These are phyloP conservation scores for Desmodesmus armatus DNA, from an alignment of 139 green algal genomes.

Conservation along the genomic window DNA sequence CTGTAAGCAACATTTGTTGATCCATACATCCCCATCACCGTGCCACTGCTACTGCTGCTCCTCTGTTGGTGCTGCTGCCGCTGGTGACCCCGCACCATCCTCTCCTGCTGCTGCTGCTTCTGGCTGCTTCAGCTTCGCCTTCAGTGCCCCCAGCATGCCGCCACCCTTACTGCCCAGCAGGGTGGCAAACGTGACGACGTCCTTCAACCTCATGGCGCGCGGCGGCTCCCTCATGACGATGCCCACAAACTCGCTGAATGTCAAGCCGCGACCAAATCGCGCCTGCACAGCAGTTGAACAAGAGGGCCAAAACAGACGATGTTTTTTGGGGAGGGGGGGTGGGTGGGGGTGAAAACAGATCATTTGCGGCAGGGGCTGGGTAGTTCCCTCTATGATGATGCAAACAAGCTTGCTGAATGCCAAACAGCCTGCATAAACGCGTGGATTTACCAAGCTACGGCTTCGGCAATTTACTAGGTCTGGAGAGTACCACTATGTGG, in stretches of 20 bases:
- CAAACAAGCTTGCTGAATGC: not conserved
- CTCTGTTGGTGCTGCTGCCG: too few relatives aligned
- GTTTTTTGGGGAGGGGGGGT: too few relatives aligned
- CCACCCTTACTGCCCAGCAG: not conserved
- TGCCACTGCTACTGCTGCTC: not conserved
- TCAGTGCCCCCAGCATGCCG: not conserved
- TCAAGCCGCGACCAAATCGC: slow-evolving; percentile 3
- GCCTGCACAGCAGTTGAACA: slow-evolving; percentile 32
- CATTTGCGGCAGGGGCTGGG: not conserved
- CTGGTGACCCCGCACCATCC: not conserved
- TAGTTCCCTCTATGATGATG: not conserved
- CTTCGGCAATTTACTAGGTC: too few relatives aligned
- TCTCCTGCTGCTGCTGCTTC: not conserved
- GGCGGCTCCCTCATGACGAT: slow-evolving; percentile 47
- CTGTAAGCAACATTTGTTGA: not conserved
- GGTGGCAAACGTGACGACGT: not conserved
- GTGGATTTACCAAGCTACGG: too few relatives aligned
- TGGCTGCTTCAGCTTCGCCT: slow-evolving; percentile 18
- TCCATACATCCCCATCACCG: not conserved
- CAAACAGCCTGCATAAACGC: not conserved
- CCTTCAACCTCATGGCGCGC: slow-evolving; percentile 5
- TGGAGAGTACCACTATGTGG: too few relatives aligned
- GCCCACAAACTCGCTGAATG: slow-evolving; percentile 38
- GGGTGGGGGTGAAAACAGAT: too few relatives aligned
- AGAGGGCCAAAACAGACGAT: too few relatives aligned